Evolutionary conservation across 2,329 filamentous ascomycete genomes (phyloP).

Genomic region (Calonectria montana): DNA sequence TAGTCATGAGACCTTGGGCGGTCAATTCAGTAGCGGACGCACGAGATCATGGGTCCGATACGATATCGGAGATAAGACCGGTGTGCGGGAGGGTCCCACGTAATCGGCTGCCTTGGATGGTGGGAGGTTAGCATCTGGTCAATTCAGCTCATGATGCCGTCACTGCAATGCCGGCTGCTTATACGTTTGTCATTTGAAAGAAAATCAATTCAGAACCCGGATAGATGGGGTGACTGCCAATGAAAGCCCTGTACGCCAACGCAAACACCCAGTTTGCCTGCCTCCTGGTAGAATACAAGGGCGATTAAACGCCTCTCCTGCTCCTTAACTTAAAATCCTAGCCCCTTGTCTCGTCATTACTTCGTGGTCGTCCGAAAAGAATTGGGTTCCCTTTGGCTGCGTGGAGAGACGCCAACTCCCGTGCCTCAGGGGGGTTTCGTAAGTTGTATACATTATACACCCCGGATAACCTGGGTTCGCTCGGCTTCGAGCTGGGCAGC

Average conservation of each 20-base stretch:
- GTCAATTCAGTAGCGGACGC: conserved; percentile 29
- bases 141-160: conserved; percentile 11
- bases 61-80: conserved; percentile 46
- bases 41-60: conserved; percentile 41
- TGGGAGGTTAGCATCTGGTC: conserved; percentile 1
- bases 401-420: conserved; percentile 36
- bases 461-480: conserved; percentile 93
- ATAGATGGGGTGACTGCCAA: conserved; percentile 33
- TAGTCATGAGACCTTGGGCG: conserved; percentile 24
- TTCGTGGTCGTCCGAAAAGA: conserved; percentile 38
- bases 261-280: conserved; percentile 26
- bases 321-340: conserved; percentile 28
- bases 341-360: conserved; percentile 38
- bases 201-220: conserved; percentile 38
- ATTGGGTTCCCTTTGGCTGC: conserved; percentile 1
- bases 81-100: conserved; percentile 8
- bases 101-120: conserved; percentile 11
- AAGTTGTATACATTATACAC: conserved; percentile 68
- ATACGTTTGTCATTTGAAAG: conserved; percentile 4
- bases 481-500: conserved; percentile 92
- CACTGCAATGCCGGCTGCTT: background rate
- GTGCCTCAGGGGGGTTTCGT: conserved; percentile 1
- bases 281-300: conserved; percentile 34
- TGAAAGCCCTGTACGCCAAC: conserved; percentile 42
- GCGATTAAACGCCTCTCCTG: conserved; percentile 36